Base-by-base conservation (phyloP, 257 asterid genomes). In the Echium plantagineum region DNA sequence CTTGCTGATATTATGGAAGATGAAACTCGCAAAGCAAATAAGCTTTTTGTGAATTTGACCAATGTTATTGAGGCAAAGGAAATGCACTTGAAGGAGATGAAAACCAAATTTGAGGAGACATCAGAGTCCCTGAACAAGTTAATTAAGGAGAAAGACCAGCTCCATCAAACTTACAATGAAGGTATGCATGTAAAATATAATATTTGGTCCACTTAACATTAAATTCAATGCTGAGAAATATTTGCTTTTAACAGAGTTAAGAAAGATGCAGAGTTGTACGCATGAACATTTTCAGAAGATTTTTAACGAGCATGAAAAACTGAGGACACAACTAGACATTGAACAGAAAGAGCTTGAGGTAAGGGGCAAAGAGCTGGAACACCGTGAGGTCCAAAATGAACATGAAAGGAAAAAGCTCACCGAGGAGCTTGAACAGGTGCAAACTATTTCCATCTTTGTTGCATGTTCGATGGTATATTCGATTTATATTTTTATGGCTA, bases 351-450 rank as follows among this genome's bases (percentile, higher is more conserved):
- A 87, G 65, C 96, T 91, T 58, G 95, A 87, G 71, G 61, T 58
- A 51, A 87, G 85, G 66, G 84, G 85, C 57, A 73, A 76, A 61
- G 94, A 80, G 69, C 76, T 93, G 76, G 82, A 74, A 79, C 69
- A 80, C 66, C 91, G 99, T 52, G 90, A 93, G 69, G 78, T 86
- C 32, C 84, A 78, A 70, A 89, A 86, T 62, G 96, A 89, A 71
- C 75, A 38, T 54, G 93, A 86, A 72, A 72, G 94, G 67, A 78
- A 71, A 73, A 85, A 77, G 66, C 87, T 93, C 32, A 67, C 76
- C 8, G 88, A 86, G 65, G 99, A 89, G 66, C 80, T 81, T 71
- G 89, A 84, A 74, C 78, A 84, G 97, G 96, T 91, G 62, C 66
- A 64, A 0, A 12, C 8, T 19, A n/a, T 53, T 19, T 17, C 10